These are phyloP conservation scores for Saraca asoca DNA, from an alignment of 331 rosid species.

Conservation along the genomic window DNA sequence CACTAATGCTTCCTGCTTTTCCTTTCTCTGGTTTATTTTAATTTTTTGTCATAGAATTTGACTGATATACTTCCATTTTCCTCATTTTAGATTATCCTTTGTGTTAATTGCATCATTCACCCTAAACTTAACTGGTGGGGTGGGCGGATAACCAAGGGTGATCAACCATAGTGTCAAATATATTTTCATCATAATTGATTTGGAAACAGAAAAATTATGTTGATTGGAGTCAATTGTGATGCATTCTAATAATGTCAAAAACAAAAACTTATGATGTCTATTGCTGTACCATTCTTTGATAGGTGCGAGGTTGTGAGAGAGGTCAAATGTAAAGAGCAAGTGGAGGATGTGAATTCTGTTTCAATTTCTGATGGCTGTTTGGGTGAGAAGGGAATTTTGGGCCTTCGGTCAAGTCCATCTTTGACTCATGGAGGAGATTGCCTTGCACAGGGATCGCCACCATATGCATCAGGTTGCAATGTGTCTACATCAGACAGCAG, in stretches of 20 bases:
- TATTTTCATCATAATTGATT: background rate
- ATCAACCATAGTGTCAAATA: slow-evolving; percentile 2
- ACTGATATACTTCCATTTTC: background rate
- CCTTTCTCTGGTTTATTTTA: slow-evolving; percentile 2
- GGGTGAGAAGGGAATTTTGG: slow-evolving; percentile 50
- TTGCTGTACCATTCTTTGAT: slow-evolving; percentile 28
- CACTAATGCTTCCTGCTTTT: background rate
- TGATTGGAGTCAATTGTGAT: background rate
- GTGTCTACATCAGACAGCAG: slow-evolving; percentile 75
- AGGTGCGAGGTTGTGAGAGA: slow-evolving; percentile 53
- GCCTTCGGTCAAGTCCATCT: slow-evolving; percentile 57
- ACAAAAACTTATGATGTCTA: slow-evolving; percentile 2
- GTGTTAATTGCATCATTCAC: background rate
- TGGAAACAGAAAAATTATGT: background rate
- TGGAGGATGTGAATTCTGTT: slow-evolving; percentile 49
- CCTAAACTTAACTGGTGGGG: too few relatives aligned
- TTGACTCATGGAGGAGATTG: slow-evolving; percentile 67
- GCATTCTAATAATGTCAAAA: slow-evolving; percentile 7
- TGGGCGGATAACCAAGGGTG: slow-evolving; percentile 1
- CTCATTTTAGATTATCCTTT: background rate
- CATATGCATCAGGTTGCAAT: slow-evolving; percentile 52
- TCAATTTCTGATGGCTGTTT: slow-evolving; percentile 55
- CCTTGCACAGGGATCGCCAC: slow-evolving; percentile 65
- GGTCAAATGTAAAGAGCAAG: slow-evolving; percentile 38
- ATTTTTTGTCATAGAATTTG: slow-evolving; percentile 1